Evolutionary conservation across 140 eudicot genomes (phyloP), one percentile per base, ranked within the genome.

Genomic region (Flaveria floridana): DNA sequence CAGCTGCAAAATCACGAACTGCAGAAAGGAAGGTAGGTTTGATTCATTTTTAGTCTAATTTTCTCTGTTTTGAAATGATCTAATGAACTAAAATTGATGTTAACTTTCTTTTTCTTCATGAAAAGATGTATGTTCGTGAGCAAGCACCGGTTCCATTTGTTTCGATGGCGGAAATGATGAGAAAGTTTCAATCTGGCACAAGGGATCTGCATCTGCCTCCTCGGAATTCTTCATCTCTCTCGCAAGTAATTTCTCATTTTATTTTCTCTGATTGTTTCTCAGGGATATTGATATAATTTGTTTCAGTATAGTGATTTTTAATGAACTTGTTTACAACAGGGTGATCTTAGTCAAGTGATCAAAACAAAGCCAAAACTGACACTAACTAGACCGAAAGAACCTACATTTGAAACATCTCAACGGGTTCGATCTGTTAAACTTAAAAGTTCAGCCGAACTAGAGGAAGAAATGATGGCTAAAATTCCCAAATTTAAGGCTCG

Each of bases 401-500:
- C 99, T 20, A 86, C 90, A 28, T 88, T 94, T 68, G 95, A 80
- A 77, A 90, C 97, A 55, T 56, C 99, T 15, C 97, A 94, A 68
- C 84, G 99, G 1, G 87, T 76, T 42, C 95, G 99, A 14, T 56
- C 94, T 19, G 70, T 81, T 9, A 88, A 71, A 70, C 72, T 87
- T 57, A 90, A 94, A 81, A 94, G 99, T 71, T 86, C 97, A 28
- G 95, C 87, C 0, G 99, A 94, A 68, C 48, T 90, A 16, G 99
- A 94, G 84, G 96, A 94, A 81, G 97, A 94, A 75, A 84, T 88
- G 95, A 90, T 94, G 99, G 92, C 96, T 10, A 90, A 94, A 72
- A 90, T 94, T 37, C 99, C 99, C 5, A 94, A 94, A 74, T 94
- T 94, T 30, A 94, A 88, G 82, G 99, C 99, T 44, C 92, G 95